phyloP scores from a whole-genome alignment of 1,139 yeast genomes.

The Debaryomycetaceae sp. region DNA sequence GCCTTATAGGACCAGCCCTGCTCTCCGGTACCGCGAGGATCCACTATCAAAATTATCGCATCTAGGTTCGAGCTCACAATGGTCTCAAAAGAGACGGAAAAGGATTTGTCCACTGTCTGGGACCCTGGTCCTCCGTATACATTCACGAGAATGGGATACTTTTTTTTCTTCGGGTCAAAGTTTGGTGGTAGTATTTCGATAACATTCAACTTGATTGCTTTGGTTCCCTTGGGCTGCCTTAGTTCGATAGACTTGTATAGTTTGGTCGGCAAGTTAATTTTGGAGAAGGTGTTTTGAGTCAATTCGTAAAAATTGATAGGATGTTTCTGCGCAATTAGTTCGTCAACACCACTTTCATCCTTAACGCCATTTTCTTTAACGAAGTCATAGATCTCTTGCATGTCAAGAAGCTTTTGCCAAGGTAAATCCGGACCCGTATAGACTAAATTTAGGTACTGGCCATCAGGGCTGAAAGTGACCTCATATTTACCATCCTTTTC shows the following conservation, averaged over 20 bases:
- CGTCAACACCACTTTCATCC: conserved; percentile 8
- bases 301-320: conserved; percentile 27
- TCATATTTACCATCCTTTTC: conserved; percentile 28
- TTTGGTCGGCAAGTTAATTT: conserved; percentile 55
- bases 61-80: conserved; percentile 65
- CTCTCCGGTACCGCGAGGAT: conserved; percentile 94
- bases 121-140: conserved; percentile 97
- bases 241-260: conserved; percentile 46
- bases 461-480: conserved; percentile 48
- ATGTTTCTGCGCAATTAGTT: conserved; percentile 24
- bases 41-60: conserved; percentile 76
- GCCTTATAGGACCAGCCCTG: conserved; percentile 76
- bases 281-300: conserved; percentile 17
- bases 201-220: conserved; percentile 53
- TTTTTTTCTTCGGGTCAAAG: conserved; percentile 48
- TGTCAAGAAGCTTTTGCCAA: conserved; percentile 54
- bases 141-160: conserved; percentile 78
- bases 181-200: conserved; percentile 73
- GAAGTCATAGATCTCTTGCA: conserved; percentile 30
- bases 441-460: conserved; percentile 49
- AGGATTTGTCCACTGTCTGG: conserved; percentile 58
- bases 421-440: conserved; percentile 70
- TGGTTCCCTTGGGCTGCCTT: conserved; percentile 34
- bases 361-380: conserved; percentile 7
- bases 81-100: conserved; percentile 62